Evolutionary conservation across 2,329 filamentous ascomycete species (phyloP).

Genomic region (Aspergillus tubingensis): DNA sequence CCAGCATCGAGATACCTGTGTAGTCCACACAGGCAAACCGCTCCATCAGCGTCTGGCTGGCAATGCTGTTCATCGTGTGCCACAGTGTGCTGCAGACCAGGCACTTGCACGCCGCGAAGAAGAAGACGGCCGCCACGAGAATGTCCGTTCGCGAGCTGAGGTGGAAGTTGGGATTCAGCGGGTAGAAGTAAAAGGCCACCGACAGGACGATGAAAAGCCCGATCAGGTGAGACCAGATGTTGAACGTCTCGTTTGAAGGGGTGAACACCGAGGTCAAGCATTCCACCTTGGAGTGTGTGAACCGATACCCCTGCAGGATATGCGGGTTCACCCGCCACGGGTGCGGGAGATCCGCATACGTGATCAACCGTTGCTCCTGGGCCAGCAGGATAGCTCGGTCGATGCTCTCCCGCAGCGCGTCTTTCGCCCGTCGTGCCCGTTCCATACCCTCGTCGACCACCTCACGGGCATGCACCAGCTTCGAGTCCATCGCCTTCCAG

Average conservation of each 20-base stretch:
- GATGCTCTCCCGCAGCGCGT: slow-evolving; percentile 80
- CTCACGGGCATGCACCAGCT: slow-evolving; percentile 71
- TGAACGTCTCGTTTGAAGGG: slow-evolving; percentile 89
- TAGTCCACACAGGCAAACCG: slow-evolving; percentile 98
- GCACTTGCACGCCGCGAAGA: slow-evolving; percentile 93
- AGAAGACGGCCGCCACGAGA: slow-evolving; percentile 89
- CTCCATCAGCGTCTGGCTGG: slow-evolving; percentile 84
- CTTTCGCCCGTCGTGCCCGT: slow-evolving; percentile 77
- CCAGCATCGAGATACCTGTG: slow-evolving; percentile 91
- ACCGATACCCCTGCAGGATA: slow-evolving; percentile 88
- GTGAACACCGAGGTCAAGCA: slow-evolving; percentile 82
- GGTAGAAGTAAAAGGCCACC: slow-evolving; percentile 95
- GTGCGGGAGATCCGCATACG: slow-evolving; percentile 84
- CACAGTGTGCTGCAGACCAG: slow-evolving; percentile 93
- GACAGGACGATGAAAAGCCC: slow-evolving; percentile 85
- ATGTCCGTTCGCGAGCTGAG: slow-evolving; percentile 85
- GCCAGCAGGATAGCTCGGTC: slow-evolving; percentile 74
- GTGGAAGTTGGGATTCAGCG: slow-evolving; percentile 80
- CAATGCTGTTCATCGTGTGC: slow-evolving; percentile 99
- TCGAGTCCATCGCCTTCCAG: slow-evolving; percentile 76
- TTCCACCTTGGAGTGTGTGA: slow-evolving; percentile 85
- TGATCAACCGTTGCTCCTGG: slow-evolving; percentile 77
- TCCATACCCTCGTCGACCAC: slow-evolving; percentile 81
- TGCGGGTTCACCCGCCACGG: slow-evolving; percentile 96
- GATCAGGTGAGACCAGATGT: slow-evolving; percentile 95